Percentiles rank a stretch among this genome's conserved stretches.
phyloP scores from a whole-genome alignment of 495 filamentous ascomycete species.

The Trichoderma reesei region DNA sequence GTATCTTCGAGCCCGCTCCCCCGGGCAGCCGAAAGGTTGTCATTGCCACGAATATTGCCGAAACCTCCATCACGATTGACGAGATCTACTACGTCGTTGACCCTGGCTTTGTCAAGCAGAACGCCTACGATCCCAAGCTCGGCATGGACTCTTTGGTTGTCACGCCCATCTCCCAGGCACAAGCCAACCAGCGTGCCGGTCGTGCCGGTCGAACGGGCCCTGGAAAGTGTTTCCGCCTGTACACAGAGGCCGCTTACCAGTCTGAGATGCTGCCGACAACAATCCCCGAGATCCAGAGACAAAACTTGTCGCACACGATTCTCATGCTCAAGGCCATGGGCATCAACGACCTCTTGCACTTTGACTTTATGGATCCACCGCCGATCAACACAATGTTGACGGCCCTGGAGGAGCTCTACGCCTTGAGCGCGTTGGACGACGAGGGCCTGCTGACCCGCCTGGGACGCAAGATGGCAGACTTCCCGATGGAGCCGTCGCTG shows the following conservation, averaged over 20 bases:
- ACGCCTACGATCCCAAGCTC: conserved; percentile 91
- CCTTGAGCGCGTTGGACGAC: conserved; percentile 84
- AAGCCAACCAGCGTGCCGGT: conserved; percentile 89
- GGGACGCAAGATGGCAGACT: conserved; percentile 95
- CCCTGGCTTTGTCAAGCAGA: conserved; percentile 96
- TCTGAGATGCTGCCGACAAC: conserved; percentile 95
- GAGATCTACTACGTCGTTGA: conserved; percentile 96
- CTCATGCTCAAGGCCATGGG: conserved; percentile 99
- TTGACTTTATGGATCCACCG: conserved; percentile 98
- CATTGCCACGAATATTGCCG: conserved; percentile 97
- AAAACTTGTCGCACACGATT: conserved; percentile 90
- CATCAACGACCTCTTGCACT: conserved; percentile 93
- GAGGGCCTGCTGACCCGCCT: conserved; percentile 90
- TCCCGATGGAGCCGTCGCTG: conserved; percentile 80
- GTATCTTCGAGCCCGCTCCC: conserved; percentile 89
- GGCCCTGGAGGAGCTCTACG: conserved; percentile 90
- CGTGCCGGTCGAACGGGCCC: conserved; percentile 91
- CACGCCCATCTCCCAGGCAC: conserved; percentile 91
- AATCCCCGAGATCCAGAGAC: conserved; percentile 92
- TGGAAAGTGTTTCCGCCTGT: conserved; percentile 91
- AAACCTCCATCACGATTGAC: conserved; percentile 96
- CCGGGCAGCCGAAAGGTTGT: conserved; percentile 86
- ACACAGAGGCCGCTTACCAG: conserved; percentile 92
- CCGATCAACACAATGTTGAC: conserved; percentile 97
- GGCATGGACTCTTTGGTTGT: conserved; percentile 96